Evolutionary conservation across 2,329 filamentous ascomycete species (phyloP).

Genomic region (Tolypocladium endophyticum): DNA sequence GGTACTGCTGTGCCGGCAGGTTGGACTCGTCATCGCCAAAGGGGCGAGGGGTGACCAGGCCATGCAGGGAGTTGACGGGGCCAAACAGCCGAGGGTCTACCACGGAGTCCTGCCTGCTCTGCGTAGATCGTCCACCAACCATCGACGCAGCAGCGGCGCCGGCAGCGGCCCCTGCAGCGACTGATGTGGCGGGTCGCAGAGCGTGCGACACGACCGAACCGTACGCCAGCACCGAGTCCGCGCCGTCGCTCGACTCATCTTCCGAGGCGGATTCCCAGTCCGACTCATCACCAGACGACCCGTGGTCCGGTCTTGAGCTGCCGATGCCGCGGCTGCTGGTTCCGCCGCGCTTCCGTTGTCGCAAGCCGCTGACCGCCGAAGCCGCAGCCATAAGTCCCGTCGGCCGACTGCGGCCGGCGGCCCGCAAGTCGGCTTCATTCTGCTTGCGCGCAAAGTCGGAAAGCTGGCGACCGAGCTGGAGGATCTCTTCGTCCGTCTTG

Average conservation of each 20-base stretch:
- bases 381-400: constrained; percentile 24
- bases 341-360: constrained; percentile 24
- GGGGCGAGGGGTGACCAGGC: constrained; percentile 43
- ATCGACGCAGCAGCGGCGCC: constrained; percentile 12
- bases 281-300: constrained; percentile 33
- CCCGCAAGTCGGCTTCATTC: constrained; percentile 37
- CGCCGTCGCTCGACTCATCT: constrained; percentile 28
- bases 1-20: constrained; percentile 14
- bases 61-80: constrained; percentile 50
- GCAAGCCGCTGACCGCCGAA: constrained; percentile 29
- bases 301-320: constrained; percentile 27
- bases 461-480: constrained; percentile 43
- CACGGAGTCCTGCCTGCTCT: constrained; percentile 32
- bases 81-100: constrained; percentile 51
- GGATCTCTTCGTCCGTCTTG: constrained; percentile 46
- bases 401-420: constrained; percentile 19
- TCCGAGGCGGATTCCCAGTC: constrained; percentile 50
- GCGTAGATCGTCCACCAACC: constrained; percentile 5
- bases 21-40: constrained; percentile 29
- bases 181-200: constrained; percentile 11
- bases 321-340: constrained; percentile 23
- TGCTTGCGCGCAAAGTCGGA: constrained; percentile 40
- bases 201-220: constrained; percentile 16
- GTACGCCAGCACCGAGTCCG: constrained; percentile 29
- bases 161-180: constrained; percentile 20